A percentile compares a stretch with the other conserved stretches of the same genome.
These are phyloP conservation scores for Trametes versicolor DNA, from an alignment of 1,284 basidiomycete genomes.

Conservation along the genomic window DNA sequence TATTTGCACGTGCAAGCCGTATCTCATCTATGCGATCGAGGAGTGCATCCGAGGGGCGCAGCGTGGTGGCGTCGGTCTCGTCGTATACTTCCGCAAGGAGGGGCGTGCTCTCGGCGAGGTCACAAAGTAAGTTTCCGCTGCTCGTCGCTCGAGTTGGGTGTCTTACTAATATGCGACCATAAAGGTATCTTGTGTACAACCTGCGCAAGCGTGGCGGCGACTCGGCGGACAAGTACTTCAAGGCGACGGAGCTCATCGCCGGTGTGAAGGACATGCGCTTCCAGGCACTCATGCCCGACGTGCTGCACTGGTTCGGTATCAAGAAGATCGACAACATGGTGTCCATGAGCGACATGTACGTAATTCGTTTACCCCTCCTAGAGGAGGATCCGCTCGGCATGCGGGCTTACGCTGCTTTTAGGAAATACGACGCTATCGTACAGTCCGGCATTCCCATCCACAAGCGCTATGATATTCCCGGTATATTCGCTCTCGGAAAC, in stretches of 20 bases:
- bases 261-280: conserved; percentile 97
- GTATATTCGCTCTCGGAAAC: conserved; percentile 46
- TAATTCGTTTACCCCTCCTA: conserved; percentile 13
- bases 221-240: conserved; percentile 93
- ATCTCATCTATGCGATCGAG: conserved; percentile 92
- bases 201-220: conserved; percentile 95
- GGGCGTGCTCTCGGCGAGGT: conserved; percentile 94
- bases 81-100: conserved; percentile 96
- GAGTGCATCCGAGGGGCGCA: conserved; percentile 92
- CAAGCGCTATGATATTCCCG: conserved; percentile 87
- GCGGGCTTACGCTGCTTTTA: conserved; percentile 40
- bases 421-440: conserved; percentile 96
- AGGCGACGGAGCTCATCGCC: conserved; percentile 91
- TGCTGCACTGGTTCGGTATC: conserved; percentile 94
- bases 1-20: conserved; percentile 96
- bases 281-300: conserved; percentile 96
- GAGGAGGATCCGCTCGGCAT: neutral
- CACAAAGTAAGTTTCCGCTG: conserved; percentile 68
- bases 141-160: neutral
- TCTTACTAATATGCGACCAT: neutral
- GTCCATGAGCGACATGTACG: conserved; percentile 90
- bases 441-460: conserved; percentile 87
- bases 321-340: conserved; percentile 91
- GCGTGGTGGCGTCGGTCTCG: conserved; percentile 89
- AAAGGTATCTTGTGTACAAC: conserved; percentile 92